Percentiles rank a stretch among this genome's conserved stretches.
phyloP scores from a whole-genome alignment of 2,329 filamentous ascomycete species.

The Fusarium armeniacum region DNA sequence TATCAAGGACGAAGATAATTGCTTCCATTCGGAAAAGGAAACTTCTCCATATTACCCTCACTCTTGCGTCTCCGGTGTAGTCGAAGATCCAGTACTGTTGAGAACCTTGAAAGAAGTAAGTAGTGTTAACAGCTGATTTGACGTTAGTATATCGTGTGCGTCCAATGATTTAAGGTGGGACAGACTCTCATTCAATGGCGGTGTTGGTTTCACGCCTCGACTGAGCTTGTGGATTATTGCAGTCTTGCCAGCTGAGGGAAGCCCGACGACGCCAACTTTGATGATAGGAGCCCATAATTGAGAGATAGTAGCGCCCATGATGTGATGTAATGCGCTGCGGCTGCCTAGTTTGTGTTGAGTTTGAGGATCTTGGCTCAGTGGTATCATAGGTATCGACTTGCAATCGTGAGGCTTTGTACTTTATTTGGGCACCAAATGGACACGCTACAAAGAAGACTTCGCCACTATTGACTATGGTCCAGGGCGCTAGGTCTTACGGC shows the following conservation, averaged over 20 bases:
- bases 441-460: not conserved
- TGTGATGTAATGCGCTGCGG: too few relatives aligned
- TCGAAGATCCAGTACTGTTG: constrained; percentile 16
- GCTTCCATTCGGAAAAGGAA: not conserved
- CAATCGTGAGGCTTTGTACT: not conserved
- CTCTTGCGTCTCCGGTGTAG: not conserved
- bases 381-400: not conserved
- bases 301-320: constrained; percentile 13
- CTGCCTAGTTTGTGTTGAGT: not conserved
- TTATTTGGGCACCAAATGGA: not conserved
- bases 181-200: not conserved
- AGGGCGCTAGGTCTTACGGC: not conserved
- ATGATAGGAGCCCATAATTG: constrained; percentile 1
- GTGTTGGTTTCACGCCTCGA: not conserved
- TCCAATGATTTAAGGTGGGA: not conserved
- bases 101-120: rapidly evolving
- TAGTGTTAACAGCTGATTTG: not conserved
- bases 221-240: not conserved
- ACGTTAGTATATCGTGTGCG: not conserved
- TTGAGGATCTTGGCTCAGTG: rapidly evolving
- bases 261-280: not conserved
- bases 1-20: constrained; percentile 18
- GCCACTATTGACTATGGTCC: not conserved
- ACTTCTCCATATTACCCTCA: constrained; percentile 14
- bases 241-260: constrained; percentile 1